Evolutionary conservation across 2,329 filamentous ascomycete genomes (phyloP), one percentile per base, ranked within the genome.

Genomic region (Trichoderma sp.): DNA sequence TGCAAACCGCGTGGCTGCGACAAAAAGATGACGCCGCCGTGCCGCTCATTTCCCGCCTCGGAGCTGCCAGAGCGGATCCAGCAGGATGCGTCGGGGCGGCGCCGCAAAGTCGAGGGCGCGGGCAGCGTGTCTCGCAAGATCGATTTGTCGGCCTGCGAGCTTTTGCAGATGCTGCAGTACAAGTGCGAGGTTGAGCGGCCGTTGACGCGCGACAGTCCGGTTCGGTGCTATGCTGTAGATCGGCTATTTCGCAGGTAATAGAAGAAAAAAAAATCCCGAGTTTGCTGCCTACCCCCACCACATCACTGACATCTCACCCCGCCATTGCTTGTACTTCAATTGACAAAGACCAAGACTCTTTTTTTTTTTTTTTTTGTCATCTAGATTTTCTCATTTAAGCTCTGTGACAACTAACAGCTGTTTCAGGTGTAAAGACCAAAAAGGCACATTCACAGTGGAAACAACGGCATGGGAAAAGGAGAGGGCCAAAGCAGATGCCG

Each of bases 401-500:
- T 11, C 24, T 8, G 10, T 55, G 5, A 3, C 16, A 19, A 52
- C 64, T 67, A 16, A 67, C 64, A n/a, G 40, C 33, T 29, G 13
- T 43, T 16, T 40, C 76, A 90, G 88, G 73, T 90, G 88, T 77
- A 80, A 81, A 70, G 87, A 89, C 77, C 83, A 80, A 73, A 86
- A 86, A 16, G 86, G 86, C 5, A 80, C 70, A 8, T 91, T 90
- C 73, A 85, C 82, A 76, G 85, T 89, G 55, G 88, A 91, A 79
- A 91, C 88, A 29, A 90, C 88, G 14, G 82, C 84, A 55, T 90
- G 88, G 88, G 88, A 90, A 78, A 82, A 77, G 70, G 76, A 75
- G 70, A 73, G 72, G 57, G 72, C 72, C 58, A 35, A 33, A 37
- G 55, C 5, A 19, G 68, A 67, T 16, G 24, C 24, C 21, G 29